Base-by-base conservation (phyloP, 306 rosid species). In the Cucurbita moschata region DNA sequence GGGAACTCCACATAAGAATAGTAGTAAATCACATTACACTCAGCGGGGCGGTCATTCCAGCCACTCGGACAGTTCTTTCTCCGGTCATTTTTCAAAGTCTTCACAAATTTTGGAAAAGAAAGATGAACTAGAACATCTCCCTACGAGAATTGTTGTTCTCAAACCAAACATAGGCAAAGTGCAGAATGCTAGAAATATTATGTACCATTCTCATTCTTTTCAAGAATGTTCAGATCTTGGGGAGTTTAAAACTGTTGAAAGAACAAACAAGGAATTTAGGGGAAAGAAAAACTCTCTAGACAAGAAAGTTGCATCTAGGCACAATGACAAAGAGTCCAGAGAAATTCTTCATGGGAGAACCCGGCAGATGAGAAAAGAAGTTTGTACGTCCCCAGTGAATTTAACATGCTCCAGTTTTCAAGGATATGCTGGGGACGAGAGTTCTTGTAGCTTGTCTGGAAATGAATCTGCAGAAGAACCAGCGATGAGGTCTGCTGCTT, bases 81-180 rank as follows among this genome's bases (percentile, higher is more conserved):
- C 61, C 47, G 74, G 82, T 79, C 81, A 70, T 83, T 82, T 84
- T 77, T 86, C 79, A 42, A 82, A 79, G 71, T 85, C 86, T 55
- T 77, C 90, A 23, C 78, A 77, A 49, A 72, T 78, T 85, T 85
- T 77, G 19, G 88, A 80, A 72, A 79, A 83, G 40, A 83, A 77
- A 58, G 68, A 79, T 16, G 82, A 86, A 19, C 80, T 81, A 68
- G 82, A 71, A 74, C 77, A 83, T 58, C 82, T 44, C 52, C 88
- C 97, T 50, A 94, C 92, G 71, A 83, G 87, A 82, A 94, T 94
- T 76, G 96, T 94, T 75, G 92, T 94, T 76, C 86, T 94, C 64
- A 94, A 94, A 75, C 97, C 99, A 37, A 94, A 94, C 76, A 39
- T 88, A 64, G 99, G 95, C 75, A 90, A 86, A 88, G 75, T 82